Conservation (phyloP, 768 basidiomycete species). For the Leccinum longicurvipes region DNA sequence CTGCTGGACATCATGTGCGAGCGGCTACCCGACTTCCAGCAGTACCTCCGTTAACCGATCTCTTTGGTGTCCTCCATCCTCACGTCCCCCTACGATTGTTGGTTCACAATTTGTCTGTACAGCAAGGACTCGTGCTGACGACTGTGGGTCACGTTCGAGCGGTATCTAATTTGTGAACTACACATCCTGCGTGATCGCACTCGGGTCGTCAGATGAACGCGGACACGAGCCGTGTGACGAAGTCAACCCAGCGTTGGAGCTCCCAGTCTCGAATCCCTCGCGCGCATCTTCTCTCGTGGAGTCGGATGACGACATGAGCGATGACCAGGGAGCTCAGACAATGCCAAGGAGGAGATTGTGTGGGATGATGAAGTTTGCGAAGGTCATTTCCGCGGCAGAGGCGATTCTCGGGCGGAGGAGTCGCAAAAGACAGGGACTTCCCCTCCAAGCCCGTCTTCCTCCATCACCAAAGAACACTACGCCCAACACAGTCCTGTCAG, state of each 20-base stretch:
- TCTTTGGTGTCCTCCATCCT: slow-evolving; percentile 57
- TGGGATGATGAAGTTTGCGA: slow-evolving; percentile 62
- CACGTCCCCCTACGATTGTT: slow-evolving; percentile 2
- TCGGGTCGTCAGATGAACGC: slow-evolving; percentile 53
- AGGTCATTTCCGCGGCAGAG: slow-evolving; percentile 21
- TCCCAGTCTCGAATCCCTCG: slow-evolving; percentile 58
- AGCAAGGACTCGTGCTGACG: slow-evolving; percentile 69
- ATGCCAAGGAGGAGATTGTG: slow-evolving; percentile 80
- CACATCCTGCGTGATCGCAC: slow-evolving; percentile 83
- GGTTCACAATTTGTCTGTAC: slow-evolving; percentile 9
- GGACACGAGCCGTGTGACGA: slow-evolving; percentile 53
- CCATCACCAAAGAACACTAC: slow-evolving; percentile 30
- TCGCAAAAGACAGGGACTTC: slow-evolving; percentile 29
- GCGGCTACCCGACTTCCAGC: slow-evolving; percentile 64
- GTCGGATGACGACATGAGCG: slow-evolving; percentile 78
- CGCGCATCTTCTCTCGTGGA: slow-evolving; percentile 51
- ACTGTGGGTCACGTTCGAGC: slow-evolving; percentile 90
- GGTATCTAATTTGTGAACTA: slow-evolving; percentile 93
- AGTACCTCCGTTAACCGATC: slow-evolving; percentile 66
- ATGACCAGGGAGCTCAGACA: slow-evolving; percentile 70
- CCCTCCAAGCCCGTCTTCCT: slow-evolving; percentile 28
- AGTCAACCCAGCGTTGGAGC: slow-evolving; percentile 59
- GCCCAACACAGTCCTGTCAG: slow-evolving; percentile 24
- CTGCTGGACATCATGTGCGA: slow-evolving; percentile 73
- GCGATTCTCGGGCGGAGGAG: slow-evolving; percentile 33